phyloP scores from a whole-genome alignment of 345 rosid species.

The Carallia brachiata region DNA sequence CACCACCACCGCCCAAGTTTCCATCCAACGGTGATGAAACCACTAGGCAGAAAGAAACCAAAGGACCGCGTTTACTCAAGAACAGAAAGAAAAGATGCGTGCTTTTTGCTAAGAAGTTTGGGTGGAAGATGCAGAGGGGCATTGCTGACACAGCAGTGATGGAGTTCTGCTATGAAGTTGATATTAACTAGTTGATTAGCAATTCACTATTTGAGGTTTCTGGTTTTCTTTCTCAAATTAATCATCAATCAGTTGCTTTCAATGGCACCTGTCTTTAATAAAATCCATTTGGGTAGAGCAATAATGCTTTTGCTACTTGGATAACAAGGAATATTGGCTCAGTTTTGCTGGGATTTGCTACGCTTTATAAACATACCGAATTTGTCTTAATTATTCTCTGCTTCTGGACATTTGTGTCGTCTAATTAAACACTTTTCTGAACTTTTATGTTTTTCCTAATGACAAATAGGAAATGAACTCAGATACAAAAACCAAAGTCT shows the following conservation, averaged over 20 bases:
- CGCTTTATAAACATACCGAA: too few relatives aligned
- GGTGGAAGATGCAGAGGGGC: constrained; percentile 65
- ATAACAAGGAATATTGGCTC: too few relatives aligned
- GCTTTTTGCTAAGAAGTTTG: constrained; percentile 59
- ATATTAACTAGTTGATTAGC: too few relatives aligned
- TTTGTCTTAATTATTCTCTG: too few relatives aligned
- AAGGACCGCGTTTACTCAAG: constrained; percentile 63
- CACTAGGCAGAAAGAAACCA: constrained; percentile 43
- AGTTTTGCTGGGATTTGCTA: too few relatives aligned
- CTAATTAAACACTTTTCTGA: not conserved
- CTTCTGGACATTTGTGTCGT: too few relatives aligned
- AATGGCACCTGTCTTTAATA: too few relatives aligned
- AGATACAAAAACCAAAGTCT: not conserved
- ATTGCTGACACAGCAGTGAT: constrained; percentile 45
- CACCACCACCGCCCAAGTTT: constrained; percentile 9
- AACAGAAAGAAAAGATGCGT: constrained; percentile 69
- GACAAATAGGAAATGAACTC: not conserved
- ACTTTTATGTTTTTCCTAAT: not conserved
- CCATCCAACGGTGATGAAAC: constrained; percentile 21
- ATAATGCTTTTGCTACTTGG: too few relatives aligned
- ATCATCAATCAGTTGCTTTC: too few relatives aligned
- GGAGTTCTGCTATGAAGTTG: constrained; percentile 56
- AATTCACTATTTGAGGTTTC: too few relatives aligned
- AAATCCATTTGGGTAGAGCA: too few relatives aligned
- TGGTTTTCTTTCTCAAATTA: too few relatives aligned